Conservation (phyloP, 2,329 filamentous ascomycete species). For the Penicillium sp. region DNA sequence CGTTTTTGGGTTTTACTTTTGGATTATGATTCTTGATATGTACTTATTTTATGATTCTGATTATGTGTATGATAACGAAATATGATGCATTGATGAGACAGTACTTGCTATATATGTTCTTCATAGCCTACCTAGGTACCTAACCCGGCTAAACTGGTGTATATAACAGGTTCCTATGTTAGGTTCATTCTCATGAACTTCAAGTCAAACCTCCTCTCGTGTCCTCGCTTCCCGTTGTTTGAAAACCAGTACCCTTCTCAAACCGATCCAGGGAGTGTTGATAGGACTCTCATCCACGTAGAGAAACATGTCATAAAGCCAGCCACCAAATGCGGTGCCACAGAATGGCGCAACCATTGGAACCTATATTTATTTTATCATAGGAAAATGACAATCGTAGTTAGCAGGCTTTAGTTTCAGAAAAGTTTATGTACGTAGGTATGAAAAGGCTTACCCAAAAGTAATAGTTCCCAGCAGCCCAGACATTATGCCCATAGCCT, state of each 20-base stretch:
- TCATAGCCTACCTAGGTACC: neutral
- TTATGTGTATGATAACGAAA: neutral
- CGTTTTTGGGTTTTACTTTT: neutral
- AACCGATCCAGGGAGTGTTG: conserved; percentile 63
- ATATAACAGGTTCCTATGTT: neutral
- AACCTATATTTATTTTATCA: conserved; percentile 44
- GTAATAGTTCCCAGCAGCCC: conserved; percentile 65
- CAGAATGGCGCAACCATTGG: conserved; percentile 69
- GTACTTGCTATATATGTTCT: no score
- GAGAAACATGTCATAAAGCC: conserved; percentile 64
- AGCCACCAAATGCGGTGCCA: conserved; percentile 61
- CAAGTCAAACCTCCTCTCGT: neutral
- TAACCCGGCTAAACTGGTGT: neutral
- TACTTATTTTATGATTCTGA: neutral
- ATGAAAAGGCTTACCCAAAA: conserved; percentile 56
- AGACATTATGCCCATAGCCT: conserved; percentile 65
- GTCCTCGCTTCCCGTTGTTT: neutral
- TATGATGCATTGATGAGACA: neutral
- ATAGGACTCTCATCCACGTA: conserved; percentile 68
- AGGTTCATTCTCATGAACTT: neutral
- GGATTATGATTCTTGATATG: neutral
- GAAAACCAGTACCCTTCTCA: conserved; percentile 36
- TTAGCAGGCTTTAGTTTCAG: conserved; percentile 7
- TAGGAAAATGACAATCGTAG: no score
- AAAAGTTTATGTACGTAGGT: neutral